phyloP scores from a whole-genome alignment of 139 green algal genomes.

The Edaphochlamys debaryana region DNA sequence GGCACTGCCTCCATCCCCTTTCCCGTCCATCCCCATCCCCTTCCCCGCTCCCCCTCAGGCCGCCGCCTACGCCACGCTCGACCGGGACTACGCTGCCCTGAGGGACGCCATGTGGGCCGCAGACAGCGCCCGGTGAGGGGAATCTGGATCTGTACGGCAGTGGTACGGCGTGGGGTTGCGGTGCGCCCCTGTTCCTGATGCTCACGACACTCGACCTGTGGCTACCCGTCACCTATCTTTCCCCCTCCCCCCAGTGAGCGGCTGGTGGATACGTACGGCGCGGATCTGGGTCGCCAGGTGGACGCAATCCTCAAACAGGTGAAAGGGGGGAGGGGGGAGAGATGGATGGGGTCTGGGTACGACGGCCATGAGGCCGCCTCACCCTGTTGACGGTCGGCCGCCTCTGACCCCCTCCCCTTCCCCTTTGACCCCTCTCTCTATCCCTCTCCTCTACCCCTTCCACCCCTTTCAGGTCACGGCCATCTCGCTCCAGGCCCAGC shows the following conservation, averaged over 20 bases:
- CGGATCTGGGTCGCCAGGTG: conserved; percentile 58
- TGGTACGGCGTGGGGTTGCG: too few species aligned
- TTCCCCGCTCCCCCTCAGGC: conserved; percentile 9
- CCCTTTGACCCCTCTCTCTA: too few species aligned
- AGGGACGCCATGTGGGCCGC: conserved; percentile 67
- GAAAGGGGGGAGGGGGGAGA: too few species aligned
- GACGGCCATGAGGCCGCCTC: too few species aligned
- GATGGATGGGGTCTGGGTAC: too few species aligned
- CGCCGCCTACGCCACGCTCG: conserved; percentile 66
- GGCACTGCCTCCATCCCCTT: too few species aligned
- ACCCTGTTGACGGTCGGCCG: background rate
- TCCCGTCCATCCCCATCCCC: too few species aligned
- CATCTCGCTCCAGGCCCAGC: conserved; percentile 60
- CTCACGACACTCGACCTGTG: too few species aligned
- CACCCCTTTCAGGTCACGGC: conserved; percentile 41
- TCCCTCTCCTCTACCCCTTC: background rate
- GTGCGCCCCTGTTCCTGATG: too few species aligned
- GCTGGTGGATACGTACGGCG: conserved; percentile 46
- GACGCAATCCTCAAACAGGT: conserved; percentile 51
- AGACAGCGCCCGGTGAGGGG: conserved; percentile 32
- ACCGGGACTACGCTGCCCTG: conserved; percentile 65
- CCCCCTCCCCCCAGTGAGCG: conserved; percentile 41
- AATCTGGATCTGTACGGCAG: too few species aligned
- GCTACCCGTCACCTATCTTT: too few species aligned
- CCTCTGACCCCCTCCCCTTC: background rate